Percentiles rank a stretch among this genome's conserved stretches.
These are phyloP conservation scores for Cicer yamashitae DNA, from an alignment of 306 rosid genomes.

Conservation along the genomic window DNA sequence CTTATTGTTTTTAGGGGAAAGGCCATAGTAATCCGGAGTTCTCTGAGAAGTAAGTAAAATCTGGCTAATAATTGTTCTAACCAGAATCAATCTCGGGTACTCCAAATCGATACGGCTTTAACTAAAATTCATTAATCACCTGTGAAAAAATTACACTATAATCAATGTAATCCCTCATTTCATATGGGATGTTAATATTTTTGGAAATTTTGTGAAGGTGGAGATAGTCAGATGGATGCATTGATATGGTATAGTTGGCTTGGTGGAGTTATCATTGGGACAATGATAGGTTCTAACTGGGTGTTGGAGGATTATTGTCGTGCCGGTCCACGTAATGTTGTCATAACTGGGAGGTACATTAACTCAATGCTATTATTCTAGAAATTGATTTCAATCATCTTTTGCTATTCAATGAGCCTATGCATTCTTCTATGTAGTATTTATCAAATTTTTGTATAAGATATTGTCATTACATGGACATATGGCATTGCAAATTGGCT, in stretches of 20 bases:
- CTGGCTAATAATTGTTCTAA: no score
- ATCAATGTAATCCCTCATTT: background rate
- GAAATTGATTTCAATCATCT: background rate
- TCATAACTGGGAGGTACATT: constrained; percentile 87
- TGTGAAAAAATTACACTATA: no score
- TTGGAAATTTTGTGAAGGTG: constrained; percentile 61
- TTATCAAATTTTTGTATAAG: background rate
- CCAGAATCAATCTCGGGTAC: no score
- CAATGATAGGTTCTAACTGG: constrained; percentile 92
- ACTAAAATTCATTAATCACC: no score
- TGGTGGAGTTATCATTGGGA: constrained; percentile 94
- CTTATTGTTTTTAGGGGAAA: no score
- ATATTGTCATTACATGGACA: constrained; percentile 25
- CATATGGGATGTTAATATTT: constrained; percentile 6
- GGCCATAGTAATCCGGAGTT: no score
- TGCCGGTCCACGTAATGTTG: constrained; percentile 93
- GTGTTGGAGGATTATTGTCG: constrained; percentile 91
- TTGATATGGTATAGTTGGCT: constrained; percentile 95
- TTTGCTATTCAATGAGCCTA: constrained; percentile 18
- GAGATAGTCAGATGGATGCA: constrained; percentile 78
- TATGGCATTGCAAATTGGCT: constrained; percentile 6
- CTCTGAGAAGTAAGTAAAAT: no score
- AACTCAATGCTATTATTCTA: constrained; percentile 18
- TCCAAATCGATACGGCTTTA: no score
- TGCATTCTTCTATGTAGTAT: constrained; percentile 2